A percentile compares a stretch with the other conserved stretches of the same genome.
These are phyloP conservation scores for Rosa rugosa DNA, from an alignment of 306 rosid species.

Conservation along the genomic window DNA sequence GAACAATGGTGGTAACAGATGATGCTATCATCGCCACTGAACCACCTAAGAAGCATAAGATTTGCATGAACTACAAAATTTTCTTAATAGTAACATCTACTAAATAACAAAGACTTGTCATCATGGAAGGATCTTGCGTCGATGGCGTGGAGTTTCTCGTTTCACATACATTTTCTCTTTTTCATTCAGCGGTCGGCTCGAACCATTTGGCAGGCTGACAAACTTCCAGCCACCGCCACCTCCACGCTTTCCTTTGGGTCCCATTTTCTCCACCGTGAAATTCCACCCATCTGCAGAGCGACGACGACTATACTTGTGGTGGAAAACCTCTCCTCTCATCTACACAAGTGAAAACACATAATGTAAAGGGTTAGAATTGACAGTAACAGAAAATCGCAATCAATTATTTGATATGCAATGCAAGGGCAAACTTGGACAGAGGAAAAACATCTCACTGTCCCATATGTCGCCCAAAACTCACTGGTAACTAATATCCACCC, in stretches of 20 bases:
- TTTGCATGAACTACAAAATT: conserved; percentile 8
- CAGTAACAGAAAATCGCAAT: not conserved
- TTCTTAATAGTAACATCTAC: not conserved
- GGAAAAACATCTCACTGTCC: not conserved
- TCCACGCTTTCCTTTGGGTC: conserved; percentile 76
- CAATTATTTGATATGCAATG: not conserved
- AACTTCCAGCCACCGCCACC: conserved; percentile 90
- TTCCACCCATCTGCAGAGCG: conserved; percentile 77
- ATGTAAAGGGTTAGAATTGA: not conserved
- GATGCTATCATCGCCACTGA: not conserved
- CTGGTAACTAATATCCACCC: conserved; percentile 1
- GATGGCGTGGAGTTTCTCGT: conserved; percentile 80
- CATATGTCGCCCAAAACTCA: not conserved
- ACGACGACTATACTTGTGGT: conserved; percentile 78
- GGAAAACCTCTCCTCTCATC: conserved; percentile 85
- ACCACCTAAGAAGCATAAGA: not conserved
- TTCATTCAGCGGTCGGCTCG: conserved; percentile 78
- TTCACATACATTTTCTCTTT: conserved; percentile 82
- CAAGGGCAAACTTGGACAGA: not conserved
- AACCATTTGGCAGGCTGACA: conserved; percentile 84
- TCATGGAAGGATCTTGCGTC: conserved; percentile 83
- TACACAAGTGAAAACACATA: conserved; percentile 37
- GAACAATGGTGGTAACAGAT: not conserved
- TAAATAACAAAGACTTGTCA: not conserved
- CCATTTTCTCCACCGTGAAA: conserved; percentile 79